phyloP scores from a whole-genome alignment of 177 flowering plant genomes.

The Vitis hybrid region DNA sequence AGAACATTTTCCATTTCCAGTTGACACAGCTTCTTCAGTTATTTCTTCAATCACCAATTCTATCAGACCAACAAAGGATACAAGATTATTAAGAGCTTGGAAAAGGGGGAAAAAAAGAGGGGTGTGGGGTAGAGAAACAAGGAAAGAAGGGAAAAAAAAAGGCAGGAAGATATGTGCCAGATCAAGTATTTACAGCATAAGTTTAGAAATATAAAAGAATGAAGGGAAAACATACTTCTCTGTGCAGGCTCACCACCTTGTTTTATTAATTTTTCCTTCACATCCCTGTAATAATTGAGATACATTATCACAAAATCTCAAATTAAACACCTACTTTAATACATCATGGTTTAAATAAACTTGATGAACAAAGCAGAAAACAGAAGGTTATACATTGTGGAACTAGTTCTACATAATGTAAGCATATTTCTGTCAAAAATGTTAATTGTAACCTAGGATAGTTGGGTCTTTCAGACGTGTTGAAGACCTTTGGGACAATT shows the following conservation, averaged over 20 bases:
- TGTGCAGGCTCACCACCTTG: constrained; percentile 42
- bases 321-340: not conserved
- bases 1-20: constrained; percentile 27
- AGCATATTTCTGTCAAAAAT: no score
- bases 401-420: no score
- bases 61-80: constrained; percentile 20
- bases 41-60: constrained; percentile 91
- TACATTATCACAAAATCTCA: not conserved
- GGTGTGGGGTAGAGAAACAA: not conserved
- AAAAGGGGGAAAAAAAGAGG: not conserved
- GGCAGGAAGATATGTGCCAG: no score
- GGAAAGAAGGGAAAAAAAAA: not conserved
- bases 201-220: not conserved
- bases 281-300: constrained; percentile 50
- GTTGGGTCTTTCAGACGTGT: no score
- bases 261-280: constrained; percentile 47
- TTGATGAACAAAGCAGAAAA: not conserved
- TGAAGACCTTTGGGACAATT: not conserved
- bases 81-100: not conserved
- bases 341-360: not conserved
- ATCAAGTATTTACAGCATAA: no score
- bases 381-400: not conserved
- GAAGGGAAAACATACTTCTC: constrained; percentile 36
- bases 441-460: no score
- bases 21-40: constrained; percentile 55